Evolutionary conservation across 805 yeast genomes (phyloP).

Genomic region (Metschnikowia hibisci): DNA sequence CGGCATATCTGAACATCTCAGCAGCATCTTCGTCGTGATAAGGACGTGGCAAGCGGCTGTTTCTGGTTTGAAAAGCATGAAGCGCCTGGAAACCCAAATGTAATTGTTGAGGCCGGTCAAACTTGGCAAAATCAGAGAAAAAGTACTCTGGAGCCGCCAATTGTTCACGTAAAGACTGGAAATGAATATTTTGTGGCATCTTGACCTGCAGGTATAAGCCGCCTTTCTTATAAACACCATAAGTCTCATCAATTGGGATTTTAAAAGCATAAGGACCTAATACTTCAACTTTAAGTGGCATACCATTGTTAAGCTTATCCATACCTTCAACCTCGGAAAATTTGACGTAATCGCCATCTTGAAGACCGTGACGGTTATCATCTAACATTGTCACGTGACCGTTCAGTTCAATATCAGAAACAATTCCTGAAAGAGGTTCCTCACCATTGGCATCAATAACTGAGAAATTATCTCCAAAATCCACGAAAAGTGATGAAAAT

Average conservation of each 20-base stretch:
- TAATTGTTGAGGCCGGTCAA: constrained; percentile 85
- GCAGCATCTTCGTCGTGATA: constrained; percentile 69
- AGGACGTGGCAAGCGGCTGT: constrained; percentile 75
- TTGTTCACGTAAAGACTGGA: constrained; percentile 62
- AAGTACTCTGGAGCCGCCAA: constrained; percentile 73
- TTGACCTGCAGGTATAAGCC: constrained; percentile 93
- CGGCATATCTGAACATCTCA: constrained; percentile 57
- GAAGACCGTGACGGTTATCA: constrained; percentile 88
- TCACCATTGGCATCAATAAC: constrained; percentile 88
- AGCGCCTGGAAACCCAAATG: constrained; percentile 92
- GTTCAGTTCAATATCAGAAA: constrained; percentile 79
- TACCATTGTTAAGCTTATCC: constrained; percentile 67
- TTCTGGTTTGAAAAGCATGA: constrained; percentile 61
- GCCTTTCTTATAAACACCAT: constrained; percentile 70
- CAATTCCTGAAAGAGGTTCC: constrained; percentile 82
- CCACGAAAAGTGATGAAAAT: constrained; percentile 85
- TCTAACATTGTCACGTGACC: constrained; percentile 94
- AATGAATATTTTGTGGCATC: constrained; percentile 63
- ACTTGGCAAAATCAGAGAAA: constrained; percentile 87
- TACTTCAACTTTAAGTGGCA: constrained; percentile 71
- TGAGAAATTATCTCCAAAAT: constrained; percentile 77
- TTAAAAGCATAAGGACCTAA: constrained; percentile 94
- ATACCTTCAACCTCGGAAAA: constrained; percentile 84
- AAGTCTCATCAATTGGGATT: constrained; percentile 51
- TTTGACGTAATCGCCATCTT: constrained; percentile 87